Base-by-base conservation (phyloP, 768 basidiomycete species). In the Lactifluus pinguis region DNA sequence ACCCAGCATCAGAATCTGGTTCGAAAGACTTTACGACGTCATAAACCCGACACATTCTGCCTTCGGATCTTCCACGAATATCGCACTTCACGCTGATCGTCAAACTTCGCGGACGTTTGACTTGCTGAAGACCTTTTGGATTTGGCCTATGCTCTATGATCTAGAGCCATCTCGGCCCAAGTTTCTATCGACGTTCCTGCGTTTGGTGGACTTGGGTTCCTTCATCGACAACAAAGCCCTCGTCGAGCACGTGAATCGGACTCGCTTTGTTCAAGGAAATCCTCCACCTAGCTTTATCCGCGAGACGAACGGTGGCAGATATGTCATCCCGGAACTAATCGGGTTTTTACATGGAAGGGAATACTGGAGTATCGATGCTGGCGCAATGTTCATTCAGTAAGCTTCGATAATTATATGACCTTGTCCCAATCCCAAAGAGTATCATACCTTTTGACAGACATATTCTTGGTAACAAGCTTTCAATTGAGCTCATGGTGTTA, bases 1-100 rank as follows among this genome's bases (percentile, higher is more conserved):
- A 10, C n/a, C 41, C 47, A 49, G 29, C 56, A 25, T 25, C 25
- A 65, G 63, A 5, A 54, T 54, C 30, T 62, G 60, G 65, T 15
- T 60, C 13, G 63, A 63, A 29, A 62, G 65, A 32, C 55, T 65
- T 21, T 59, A 60, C 39, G 62, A 64, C 7, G n/a, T 34, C 38
- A 42, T 65, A 0, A 64, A 64, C 34, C 65, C 65, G 6, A 17
- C 38, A 1, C 58, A 59, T 15, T 6, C 11, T 34, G 8, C 49
- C 9, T 65, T 65, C 52, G 65, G 65, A 15, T 60, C 57, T 21
- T 29, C 10, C 4, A 41, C 30, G 32, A 52, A 54, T 53, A 15
- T 64, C 36, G 29, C n/a, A 0, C 38, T 45, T 17, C 34, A 55
- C 4, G 38, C 51, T n/a, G 41, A 54, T 34, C 49, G 30, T 30